Evolutionary conservation across 768 basidiomycete genomes (phyloP), one percentile per base, ranked within the genome.

Genomic region (Leccinum longicurvipes): DNA sequence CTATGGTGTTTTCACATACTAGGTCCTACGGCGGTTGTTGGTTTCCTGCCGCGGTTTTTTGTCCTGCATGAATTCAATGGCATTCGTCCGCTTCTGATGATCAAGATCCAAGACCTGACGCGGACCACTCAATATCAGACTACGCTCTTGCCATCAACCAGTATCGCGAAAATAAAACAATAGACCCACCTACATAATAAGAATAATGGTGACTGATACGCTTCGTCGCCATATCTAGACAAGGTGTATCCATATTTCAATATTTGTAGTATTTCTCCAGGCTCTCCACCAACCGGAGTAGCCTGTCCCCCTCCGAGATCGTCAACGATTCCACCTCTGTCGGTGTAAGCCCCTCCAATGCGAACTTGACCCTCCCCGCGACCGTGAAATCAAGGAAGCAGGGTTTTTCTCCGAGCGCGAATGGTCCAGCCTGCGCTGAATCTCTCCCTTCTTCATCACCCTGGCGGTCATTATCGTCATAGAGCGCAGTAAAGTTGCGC

Each of bases 351-450:
- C 25, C 48, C 44, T 59, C 52, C 21, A 57, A 7, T 0, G 36
- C 4, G 29, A 55, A 71, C n/a, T 50, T 59, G 1, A 62, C 23
- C 45, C 63, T 59, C 15, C 56, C 58, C 17, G 67, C 69, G 6
- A 67, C 31, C 5, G 25, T 28, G 10, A 69, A 63, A 47, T 71
- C 68, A 21, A 62, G 9, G 11, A 61, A 51, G 29, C 57, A 62
- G 0, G 65, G 66, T 17, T 50, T 50, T 10, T 64, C 52, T 1
- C 68, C 68, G 1, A 64, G 45, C 6, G 25, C 31, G 21, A 57
- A 61, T n/a, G 27, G 41, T 39, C 50, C 49, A 32, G 48, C 34
- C 4, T 17, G 34, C 17, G 10, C 17, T 36, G 34, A 4, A 21
- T 2, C 12, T 53, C 21, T 12, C 54, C 23, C 14, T 3, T 23